Evolutionary conservation across 371 early-diverging fungal genomes (phyloP).

Genomic region (Synchytrium microbalum): DNA sequence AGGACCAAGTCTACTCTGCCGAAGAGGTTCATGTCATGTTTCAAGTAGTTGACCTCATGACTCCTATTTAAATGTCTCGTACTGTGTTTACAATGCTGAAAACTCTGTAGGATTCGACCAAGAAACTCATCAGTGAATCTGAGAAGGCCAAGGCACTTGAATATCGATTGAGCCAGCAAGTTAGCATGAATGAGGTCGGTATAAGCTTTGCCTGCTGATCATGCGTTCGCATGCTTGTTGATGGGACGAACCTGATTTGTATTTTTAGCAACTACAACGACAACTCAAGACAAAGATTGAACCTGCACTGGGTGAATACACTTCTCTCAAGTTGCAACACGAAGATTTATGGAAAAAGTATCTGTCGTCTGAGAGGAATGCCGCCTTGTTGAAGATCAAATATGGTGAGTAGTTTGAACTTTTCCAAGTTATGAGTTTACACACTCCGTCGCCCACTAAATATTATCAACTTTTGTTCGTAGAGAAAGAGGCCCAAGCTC

Average conservation of each 20-base stretch:
- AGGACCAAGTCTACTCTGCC: not conserved
- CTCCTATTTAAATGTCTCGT: too few relatives aligned
- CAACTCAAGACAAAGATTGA: not conserved
- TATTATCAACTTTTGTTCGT: too few relatives aligned
- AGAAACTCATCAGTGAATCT: not conserved
- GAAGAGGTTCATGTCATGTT: not conserved
- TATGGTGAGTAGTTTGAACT: too few relatives aligned
- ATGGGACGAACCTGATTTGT: too few relatives aligned
- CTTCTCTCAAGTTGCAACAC: not conserved
- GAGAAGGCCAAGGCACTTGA: not conserved
- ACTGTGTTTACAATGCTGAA: too few relatives aligned
- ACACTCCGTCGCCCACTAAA: too few relatives aligned
- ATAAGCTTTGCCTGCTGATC: too few relatives aligned
- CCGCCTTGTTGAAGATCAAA: not conserved
- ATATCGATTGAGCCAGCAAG: not conserved
- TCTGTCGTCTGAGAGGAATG: not conserved
- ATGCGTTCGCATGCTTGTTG: too few relatives aligned
- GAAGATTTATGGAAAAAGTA: not conserved
- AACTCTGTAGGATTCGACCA: not conserved
- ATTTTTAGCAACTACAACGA: not conserved
- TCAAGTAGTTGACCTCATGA: too few relatives aligned
- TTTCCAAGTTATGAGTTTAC: too few relatives aligned
- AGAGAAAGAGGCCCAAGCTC: not conserved
- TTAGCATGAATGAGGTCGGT: not conserved
- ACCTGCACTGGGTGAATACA: not conserved